Percentiles rank a stretch among this genome's conserved stretches.
phyloP scores from a whole-genome alignment of 176 grass and related monocot species.

The Miscanthus lutarioriparius region DNA sequence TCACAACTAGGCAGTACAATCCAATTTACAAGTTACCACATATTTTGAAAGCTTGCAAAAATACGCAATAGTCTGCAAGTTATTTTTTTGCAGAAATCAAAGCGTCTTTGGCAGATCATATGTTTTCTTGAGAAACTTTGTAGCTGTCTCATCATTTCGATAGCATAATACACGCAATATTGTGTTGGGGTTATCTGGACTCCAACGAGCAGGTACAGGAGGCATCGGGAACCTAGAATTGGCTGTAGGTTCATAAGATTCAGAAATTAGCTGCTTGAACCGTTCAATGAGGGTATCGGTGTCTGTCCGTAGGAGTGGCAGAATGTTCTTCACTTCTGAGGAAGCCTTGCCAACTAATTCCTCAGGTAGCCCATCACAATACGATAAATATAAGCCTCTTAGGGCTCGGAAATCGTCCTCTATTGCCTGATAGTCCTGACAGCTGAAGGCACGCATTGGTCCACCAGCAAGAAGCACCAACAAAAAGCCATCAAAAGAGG shows the following conservation, averaged over 20 bases:
- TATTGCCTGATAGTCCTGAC: conserved; percentile 57
- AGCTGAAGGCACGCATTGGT: conserved; percentile 56
- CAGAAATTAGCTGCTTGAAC: conserved; percentile 54
- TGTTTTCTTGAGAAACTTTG: conserved; percentile 84
- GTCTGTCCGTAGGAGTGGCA: conserved; percentile 63
- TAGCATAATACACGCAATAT: conserved; percentile 84
- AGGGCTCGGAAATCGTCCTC: conserved; percentile 73
- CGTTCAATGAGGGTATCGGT: conserved; percentile 61
- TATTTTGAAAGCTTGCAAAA: conserved; percentile 11
- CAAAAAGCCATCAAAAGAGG: conserved; percentile 81
- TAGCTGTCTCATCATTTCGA: conserved; percentile 69
- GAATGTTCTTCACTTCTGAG: conserved; percentile 61
- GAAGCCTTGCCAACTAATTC: conserved; percentile 80
- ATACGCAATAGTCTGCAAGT: background rate
- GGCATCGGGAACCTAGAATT: conserved; percentile 57
- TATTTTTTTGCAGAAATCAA: conserved; percentile 15
- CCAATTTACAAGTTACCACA: background rate
- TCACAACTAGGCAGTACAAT: background rate
- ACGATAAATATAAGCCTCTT: conserved; percentile 64
- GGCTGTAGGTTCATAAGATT: conserved; percentile 31
- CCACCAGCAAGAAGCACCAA: conserved; percentile 86
- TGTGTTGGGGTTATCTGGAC: conserved; percentile 71
- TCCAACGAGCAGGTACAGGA: conserved; percentile 75
- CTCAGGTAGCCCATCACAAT: conserved; percentile 63
- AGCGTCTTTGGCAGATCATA: conserved; percentile 90